Percentiles rank a stretch among this genome's conserved stretches.
Evolutionary conservation across 257 asterid species (phyloP).

Genomic region (Ocimum tenuiflorum): DNA sequence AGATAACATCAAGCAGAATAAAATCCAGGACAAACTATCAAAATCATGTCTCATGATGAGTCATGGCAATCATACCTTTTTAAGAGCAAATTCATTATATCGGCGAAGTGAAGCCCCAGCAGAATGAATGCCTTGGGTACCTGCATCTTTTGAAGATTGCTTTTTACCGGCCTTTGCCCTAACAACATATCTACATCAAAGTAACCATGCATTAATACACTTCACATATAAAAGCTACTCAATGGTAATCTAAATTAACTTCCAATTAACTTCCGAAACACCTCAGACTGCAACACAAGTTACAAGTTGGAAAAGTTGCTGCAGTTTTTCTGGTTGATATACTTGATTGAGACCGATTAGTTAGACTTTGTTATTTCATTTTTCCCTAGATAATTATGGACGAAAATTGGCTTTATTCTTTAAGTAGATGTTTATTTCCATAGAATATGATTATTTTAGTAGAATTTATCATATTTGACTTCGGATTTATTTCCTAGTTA

Average conservation of each 20-base stretch:
- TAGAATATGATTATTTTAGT: too few relatives aligned
- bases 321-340: background rate
- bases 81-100: slow-evolving; percentile 78
- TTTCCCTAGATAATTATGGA: too few relatives aligned
- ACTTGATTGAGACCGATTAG: too few relatives aligned
- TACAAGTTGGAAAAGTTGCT: background rate
- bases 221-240: background rate
- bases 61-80: slow-evolving; percentile 47
- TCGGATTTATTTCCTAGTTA: too few relatives aligned
- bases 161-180: slow-evolving; percentile 97
- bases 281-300: background rate
- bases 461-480: too few relatives aligned
- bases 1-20: background rate
- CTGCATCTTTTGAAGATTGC: slow-evolving; percentile 87
- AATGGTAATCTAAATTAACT: background rate
- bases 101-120: slow-evolving; percentile 99
- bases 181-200: slow-evolving; percentile 73
- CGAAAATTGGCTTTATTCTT: too few relatives aligned
- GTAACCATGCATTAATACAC: background rate
- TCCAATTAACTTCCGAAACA: background rate
- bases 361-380: too few relatives aligned
- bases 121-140: slow-evolving; percentile 77
- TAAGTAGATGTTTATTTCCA: too few relatives aligned
- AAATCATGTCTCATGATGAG: background rate
- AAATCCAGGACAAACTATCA: background rate